A percentile compares a stretch with the other conserved stretches of the same genome.
Evolutionary conservation across 2,329 filamentous ascomycete species (phyloP).

Genomic region (Aspergillus sp.): DNA sequence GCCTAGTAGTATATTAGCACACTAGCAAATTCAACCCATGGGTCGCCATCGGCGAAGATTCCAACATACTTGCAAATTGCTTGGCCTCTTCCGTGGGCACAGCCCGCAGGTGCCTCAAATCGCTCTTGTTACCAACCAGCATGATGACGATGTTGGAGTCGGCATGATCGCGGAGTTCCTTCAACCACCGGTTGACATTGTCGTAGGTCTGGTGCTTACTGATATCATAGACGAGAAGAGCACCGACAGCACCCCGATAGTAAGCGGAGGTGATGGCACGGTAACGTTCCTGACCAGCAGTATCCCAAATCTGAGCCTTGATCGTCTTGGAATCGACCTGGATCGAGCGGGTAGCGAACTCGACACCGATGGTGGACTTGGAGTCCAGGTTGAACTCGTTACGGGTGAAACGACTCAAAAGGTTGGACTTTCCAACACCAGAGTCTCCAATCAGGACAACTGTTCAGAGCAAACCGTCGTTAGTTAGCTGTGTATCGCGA

Average conservation of each 20-base stretch:
- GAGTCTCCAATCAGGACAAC: constrained; percentile 99
- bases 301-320: constrained; percentile 99
- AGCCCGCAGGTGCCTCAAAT: constrained; percentile 96
- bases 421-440: constrained; percentile 99
- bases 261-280: constrained; percentile 98
- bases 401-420: constrained; percentile 97
- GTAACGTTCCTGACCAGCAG: constrained; percentile 97
- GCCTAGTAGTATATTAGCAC: constrained; percentile 56
- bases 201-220: constrained; percentile 99
- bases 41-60: background rate
- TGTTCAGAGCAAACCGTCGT: constrained; percentile 41
- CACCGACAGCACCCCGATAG: constrained; percentile 96
- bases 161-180: constrained; percentile 95
- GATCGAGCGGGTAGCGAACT: constrained; percentile 97
- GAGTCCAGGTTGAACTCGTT: constrained; percentile 99
- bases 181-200: constrained; percentile 98
- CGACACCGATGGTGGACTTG: constrained; percentile 99
- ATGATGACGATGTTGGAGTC: constrained; percentile 99
- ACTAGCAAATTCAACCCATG: background rate
- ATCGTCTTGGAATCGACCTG: constrained; percentile 99
- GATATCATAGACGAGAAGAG: constrained; percentile 98
- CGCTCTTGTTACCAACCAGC: constrained; percentile 99
- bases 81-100: constrained; percentile 98
- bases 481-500: constrained; percentile 20
- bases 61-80: constrained; percentile 81